Evolutionary conservation across 805 yeast genomes (phyloP).

Genomic region (Nakazawaea molendinolei): DNA sequence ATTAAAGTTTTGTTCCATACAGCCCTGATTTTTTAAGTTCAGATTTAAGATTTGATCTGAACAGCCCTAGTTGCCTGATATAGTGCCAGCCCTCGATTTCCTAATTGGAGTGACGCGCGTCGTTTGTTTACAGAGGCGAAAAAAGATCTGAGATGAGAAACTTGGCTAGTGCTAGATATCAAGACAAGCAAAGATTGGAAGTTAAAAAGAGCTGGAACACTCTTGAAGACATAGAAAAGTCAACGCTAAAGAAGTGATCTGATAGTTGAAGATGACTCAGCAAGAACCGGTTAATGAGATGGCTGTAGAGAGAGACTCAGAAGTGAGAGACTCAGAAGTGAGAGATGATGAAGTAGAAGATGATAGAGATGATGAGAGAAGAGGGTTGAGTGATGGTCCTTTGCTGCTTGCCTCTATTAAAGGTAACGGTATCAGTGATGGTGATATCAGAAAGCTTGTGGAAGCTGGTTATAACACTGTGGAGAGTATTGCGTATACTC

Average conservation of each 20-base stretch:
- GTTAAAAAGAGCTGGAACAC: too few relatives aligned
- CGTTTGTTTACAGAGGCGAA: conserved; percentile 3
- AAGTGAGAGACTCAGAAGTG: too few relatives aligned
- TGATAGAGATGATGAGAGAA: conserved; percentile 41
- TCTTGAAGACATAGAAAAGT: too few relatives aligned
- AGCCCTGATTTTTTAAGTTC: too few relatives aligned
- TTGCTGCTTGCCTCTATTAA: conserved; percentile 45
- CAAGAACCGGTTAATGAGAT: conserved; percentile 1
- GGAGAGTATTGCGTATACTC: conserved; percentile 89
- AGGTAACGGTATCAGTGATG: conserved; percentile 80
- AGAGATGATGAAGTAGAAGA: conserved; percentile 14
- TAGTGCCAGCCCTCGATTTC: conserved; percentile 3
- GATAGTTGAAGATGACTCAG: conserved; percentile 2
- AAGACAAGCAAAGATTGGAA: background rate
- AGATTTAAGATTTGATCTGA: too few relatives aligned
- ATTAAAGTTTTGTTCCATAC: too few relatives aligned
- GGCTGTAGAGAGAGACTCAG: conserved; percentile 7
- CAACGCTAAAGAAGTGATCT: too few relatives aligned
- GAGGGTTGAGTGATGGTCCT: conserved; percentile 38
- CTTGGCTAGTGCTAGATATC: background rate
- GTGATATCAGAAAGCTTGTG: conserved; percentile 73
- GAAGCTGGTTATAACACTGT: conserved; percentile 86
- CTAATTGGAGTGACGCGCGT: conserved; percentile 5
- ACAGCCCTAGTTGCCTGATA: too few relatives aligned
- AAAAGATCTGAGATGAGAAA: background rate